Evolutionary conservation across 179 eudicot species (phyloP).

Genomic region (Camellia oleifera): DNA sequence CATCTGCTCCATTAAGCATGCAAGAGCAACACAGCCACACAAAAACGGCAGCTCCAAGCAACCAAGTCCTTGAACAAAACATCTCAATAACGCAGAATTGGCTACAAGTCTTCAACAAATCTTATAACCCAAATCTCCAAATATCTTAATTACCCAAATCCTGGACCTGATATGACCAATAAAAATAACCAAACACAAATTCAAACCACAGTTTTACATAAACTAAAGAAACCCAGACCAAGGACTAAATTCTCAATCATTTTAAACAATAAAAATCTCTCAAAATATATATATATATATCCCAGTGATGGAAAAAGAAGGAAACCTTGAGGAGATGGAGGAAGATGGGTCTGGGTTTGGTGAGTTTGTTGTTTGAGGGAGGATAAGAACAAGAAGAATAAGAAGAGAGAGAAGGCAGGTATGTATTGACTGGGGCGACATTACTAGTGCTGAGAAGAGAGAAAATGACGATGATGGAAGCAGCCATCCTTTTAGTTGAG

Average conservation of each 20-base stretch:
- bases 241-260: not conserved
- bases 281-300: not conserved
- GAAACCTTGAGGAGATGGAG: not conserved
- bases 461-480: not conserved
- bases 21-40: constrained; percentile 26
- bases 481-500: constrained; percentile 10
- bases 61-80: constrained; percentile 17
- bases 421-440: not conserved
- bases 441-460: not conserved
- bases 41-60: constrained; percentile 15
- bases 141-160: not conserved
- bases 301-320: not conserved
- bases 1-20: constrained; percentile 26
- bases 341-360: not conserved
- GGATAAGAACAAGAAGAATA: not conserved
- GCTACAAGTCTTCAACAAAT: not conserved
- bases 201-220: not conserved
- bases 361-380: not conserved
- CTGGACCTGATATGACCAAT: constrained; percentile 4
- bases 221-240: not conserved
- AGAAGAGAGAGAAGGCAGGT: not conserved
- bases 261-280: not conserved
- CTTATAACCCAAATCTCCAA: not conserved
- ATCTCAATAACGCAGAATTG: constrained; percentile 14
- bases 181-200: not conserved